Percentiles rank a stretch among this genome's conserved stretches.
Conservation (phyloP, 2,329 filamentous ascomycete genomes). For the Penicillium janthinellum region DNA sequence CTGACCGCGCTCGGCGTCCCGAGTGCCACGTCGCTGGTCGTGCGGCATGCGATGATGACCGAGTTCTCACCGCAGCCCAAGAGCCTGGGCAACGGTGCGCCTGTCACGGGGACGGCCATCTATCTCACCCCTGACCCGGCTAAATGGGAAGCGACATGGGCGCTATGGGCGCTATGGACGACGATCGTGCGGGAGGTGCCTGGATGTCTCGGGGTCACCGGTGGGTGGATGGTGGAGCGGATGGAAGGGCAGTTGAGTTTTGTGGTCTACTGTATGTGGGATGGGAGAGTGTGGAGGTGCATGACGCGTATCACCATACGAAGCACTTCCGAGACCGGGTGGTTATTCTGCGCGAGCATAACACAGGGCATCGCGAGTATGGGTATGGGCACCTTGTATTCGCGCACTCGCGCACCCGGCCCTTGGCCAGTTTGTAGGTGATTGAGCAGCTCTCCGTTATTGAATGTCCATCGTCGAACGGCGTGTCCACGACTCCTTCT, state of each 20-base stretch:
- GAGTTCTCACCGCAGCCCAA: slow-evolving; percentile 29
- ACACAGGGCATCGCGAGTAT: slow-evolving; percentile 37
- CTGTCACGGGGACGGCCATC: slow-evolving; percentile 36
- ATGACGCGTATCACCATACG: slow-evolving; percentile 40
- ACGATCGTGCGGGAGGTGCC: slow-evolving; percentile 28
- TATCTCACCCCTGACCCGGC: slow-evolving; percentile 28
- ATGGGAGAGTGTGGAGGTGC: slow-evolving; percentile 38
- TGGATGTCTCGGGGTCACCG: slow-evolving; percentile 38
- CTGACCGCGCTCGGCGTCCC: slow-evolving; percentile 12
- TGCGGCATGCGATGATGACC: slow-evolving; percentile 26
- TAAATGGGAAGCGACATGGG: slow-evolving; percentile 29
- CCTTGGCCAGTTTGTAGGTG: slow-evolving; percentile 14
- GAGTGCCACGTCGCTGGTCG: slow-evolving; percentile 23
- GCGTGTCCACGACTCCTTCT: too few relatives aligned
- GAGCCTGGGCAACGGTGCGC: slow-evolving; percentile 24
- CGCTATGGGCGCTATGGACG: slow-evolving; percentile 31
- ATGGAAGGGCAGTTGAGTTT: slow-evolving; percentile 32
- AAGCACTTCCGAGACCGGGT: slow-evolving; percentile 34
- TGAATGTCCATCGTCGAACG: too few relatives aligned
- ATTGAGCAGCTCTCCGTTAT: background rate
- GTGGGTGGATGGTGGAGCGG: slow-evolving; percentile 37
- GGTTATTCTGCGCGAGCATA: slow-evolving; percentile 32
- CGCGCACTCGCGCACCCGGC: slow-evolving; percentile 13
- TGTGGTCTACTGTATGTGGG: slow-evolving; percentile 35
- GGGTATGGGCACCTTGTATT: slow-evolving; percentile 41